Evolutionary conservation across 257 asterid genomes (phyloP), one percentile per base, ranked within the genome.

Genomic region (Jacaranda mimosifolia): DNA sequence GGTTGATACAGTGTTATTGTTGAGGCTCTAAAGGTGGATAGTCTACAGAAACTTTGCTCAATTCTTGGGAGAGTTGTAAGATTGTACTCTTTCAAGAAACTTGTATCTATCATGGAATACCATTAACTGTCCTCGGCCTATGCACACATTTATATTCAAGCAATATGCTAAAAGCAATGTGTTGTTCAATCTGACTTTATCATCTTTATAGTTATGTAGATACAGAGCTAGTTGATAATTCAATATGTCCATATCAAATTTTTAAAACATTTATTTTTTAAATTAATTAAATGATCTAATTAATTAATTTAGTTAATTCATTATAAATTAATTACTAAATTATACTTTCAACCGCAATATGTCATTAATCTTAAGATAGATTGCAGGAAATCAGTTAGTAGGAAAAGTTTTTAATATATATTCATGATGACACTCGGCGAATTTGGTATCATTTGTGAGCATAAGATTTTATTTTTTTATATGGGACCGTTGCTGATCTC

Each of bases 11-110:
- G 98, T 80, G 98, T 92, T 66, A 92, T 94, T 79, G 96, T 94
- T 72, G 98, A 94, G 87, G 98, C 98, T 75, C 87, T 94, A 68
- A 94, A 94, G 89, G 86, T 92, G 83, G 97, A 94, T 84, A 89
- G 97, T 84, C 89, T 94, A 80, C 98, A 94, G 82, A 94, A 94
- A 81, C 96, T 94, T 51, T 94, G 98, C 87, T 94, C 98, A 43
- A 87, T 94, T 86, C 96, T 94, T 60, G 96, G 98, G 39, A 92
- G 94, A 92, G 98, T 94, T 78, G 98, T 94, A 91, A 94, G 98
- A 83, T 78, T 68, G 15, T 53, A 71, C 77, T 76, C 72, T 52
- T 51, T 56, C 48, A 43, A 38, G 36, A 62, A 71, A 63, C 48
- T 42, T 73, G 40, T 56, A 76, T 74, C 35, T 62, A 9, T 53